These are phyloP conservation scores for Senna tora DNA, from an alignment of 306 rosid species.

Conservation along the genomic window DNA sequence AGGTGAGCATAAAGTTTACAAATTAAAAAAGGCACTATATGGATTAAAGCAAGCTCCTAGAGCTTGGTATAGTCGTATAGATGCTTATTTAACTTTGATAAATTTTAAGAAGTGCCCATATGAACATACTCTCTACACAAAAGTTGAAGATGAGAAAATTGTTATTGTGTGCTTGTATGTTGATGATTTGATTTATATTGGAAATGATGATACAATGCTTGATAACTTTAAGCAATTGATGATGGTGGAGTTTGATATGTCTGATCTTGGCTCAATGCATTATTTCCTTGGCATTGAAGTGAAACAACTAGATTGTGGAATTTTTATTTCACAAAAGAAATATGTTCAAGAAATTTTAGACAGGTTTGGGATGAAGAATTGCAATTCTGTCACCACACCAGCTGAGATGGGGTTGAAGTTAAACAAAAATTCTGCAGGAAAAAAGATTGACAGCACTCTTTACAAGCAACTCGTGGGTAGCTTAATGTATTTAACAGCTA, in stretches of 20 bases:
- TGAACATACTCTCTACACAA: too few relatives aligned
- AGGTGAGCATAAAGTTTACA: too few relatives aligned
- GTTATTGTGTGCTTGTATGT: constrained; percentile 14
- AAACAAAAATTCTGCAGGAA: background rate
- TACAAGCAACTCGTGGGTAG: too few relatives aligned
- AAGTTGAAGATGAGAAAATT: background rate
- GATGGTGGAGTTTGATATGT: background rate
- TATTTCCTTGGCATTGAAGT: background rate
- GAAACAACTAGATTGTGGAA: background rate
- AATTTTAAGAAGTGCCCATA: too few relatives aligned
- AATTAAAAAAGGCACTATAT: too few relatives aligned
- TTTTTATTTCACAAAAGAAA: background rate
- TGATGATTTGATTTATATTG: background rate
- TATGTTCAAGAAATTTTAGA: background rate
- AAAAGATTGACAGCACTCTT: background rate
- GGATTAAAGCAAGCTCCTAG: too few relatives aligned
- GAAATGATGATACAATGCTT: background rate
- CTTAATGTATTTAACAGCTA: too few relatives aligned
- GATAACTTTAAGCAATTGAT: background rate
- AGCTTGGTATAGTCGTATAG: too few relatives aligned
- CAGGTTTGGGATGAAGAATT: background rate
- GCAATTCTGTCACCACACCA: background rate
- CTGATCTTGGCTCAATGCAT: too few relatives aligned
- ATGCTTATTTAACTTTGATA: too few relatives aligned
- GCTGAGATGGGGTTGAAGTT: background rate